These are phyloP conservation scores for Saccharomyces pastorianus DNA, from an alignment of 1,139 yeast species.

Conservation along the genomic window DNA sequence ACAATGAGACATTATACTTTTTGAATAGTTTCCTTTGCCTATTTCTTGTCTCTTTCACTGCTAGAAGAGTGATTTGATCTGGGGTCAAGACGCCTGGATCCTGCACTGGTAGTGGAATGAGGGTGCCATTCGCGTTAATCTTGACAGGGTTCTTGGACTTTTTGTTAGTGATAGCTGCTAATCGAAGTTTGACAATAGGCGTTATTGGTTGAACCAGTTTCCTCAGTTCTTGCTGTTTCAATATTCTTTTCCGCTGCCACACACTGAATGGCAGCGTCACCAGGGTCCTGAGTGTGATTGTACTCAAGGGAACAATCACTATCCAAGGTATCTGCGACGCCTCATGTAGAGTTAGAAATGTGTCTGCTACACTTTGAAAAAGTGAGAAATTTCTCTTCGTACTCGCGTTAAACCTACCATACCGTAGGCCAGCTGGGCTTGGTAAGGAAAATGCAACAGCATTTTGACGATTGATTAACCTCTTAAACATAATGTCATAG, in stretches of 20 bases:
- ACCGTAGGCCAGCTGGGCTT: background rate
- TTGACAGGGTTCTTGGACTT: conserved; percentile 4
- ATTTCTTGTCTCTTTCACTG: conserved; percentile 69
- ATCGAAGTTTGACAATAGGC: conserved; percentile 64
- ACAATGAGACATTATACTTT: conserved; percentile 59
- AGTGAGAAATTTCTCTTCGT: conserved; percentile 10
- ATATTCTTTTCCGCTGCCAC: conserved; percentile 57
- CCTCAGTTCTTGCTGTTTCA: conserved; percentile 59
- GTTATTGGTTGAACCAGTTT: conserved; percentile 67
- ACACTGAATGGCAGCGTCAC: conserved; percentile 77
- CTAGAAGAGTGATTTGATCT: conserved; percentile 65
- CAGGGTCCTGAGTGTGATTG: conserved; percentile 53
- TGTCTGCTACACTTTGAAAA: conserved; percentile 22
- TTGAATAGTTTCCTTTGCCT: conserved; percentile 65
- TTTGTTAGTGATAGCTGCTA: conserved; percentile 44
- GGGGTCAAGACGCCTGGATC: conserved; percentile 48
- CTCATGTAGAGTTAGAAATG: conserved; percentile 38
- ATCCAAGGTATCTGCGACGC: conserved; percentile 73
- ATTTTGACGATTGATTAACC: background rate
- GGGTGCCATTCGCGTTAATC: conserved; percentile 3
- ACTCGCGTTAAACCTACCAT: background rate
- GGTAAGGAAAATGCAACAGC: background rate
- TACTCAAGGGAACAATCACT: conserved; percentile 65
- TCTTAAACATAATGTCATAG: background rate
- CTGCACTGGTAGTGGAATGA: conserved; percentile 1